phyloP scores from a whole-genome alignment of 2,329 filamentous ascomycete genomes.

The Fusarium fujikuroi region DNA sequence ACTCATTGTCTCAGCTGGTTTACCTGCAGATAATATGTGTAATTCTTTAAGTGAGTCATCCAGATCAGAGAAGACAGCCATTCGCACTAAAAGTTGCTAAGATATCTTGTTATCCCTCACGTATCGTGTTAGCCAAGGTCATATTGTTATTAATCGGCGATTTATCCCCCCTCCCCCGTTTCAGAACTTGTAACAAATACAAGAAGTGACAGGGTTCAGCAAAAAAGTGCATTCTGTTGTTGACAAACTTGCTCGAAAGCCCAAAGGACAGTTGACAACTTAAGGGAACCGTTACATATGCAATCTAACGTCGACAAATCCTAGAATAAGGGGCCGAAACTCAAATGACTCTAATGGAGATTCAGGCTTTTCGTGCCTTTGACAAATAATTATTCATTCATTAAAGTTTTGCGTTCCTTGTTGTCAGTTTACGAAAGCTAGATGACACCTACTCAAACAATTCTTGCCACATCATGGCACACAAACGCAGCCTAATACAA shows the following conservation, averaged over 20 bases:
- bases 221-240: neutral
- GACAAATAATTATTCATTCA: neutral
- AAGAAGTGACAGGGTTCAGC: neutral
- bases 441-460: neutral
- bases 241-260: too few relatives aligned
- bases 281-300: neutral
- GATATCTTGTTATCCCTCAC: neutral
- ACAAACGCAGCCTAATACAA: neutral
- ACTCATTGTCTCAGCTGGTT: neutral
- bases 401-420: neutral
- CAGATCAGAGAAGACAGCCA: neutral
- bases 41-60: neutral
- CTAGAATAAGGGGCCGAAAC: neutral
- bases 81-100: neutral
- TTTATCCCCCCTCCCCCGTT: neutral
- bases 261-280: neutral
- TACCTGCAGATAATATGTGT: neutral
- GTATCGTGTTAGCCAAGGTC: neutral
- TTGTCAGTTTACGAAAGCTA: neutral
- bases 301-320: neutral
- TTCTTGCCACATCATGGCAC: neutral
- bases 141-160: too few relatives aligned
- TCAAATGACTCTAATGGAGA: neutral
- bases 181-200: neutral
- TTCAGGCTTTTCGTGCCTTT: neutral